phyloP scores from a whole-genome alignment of 257 asterid species.

The Nicotiana benthamiana region DNA sequence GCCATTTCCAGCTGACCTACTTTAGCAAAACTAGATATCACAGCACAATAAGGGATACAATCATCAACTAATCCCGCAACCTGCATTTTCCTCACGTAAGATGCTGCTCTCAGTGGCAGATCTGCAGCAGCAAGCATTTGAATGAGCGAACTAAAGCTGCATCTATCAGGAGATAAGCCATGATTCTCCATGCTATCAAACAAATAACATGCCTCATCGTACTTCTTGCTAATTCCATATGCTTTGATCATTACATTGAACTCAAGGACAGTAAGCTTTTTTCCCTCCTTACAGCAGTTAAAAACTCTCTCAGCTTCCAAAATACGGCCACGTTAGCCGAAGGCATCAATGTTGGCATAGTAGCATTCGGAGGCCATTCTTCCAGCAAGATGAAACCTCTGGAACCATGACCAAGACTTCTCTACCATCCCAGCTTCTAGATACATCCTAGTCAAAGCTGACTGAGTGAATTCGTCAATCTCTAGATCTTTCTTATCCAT shows the following conservation, averaged over 20 bases:
- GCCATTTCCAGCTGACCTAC: slow-evolving; percentile 53
- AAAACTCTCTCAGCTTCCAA: slow-evolving; percentile 60
- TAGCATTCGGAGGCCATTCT: slow-evolving; percentile 79
- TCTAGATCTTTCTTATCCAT: slow-evolving; percentile 63
- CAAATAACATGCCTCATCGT: slow-evolving; percentile 57
- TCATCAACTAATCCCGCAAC: slow-evolving; percentile 53
- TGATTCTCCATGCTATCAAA: slow-evolving; percentile 57
- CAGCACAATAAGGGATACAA: slow-evolving; percentile 71
- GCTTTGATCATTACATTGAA: slow-evolving; percentile 94
- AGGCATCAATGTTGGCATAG: slow-evolving; percentile 89
- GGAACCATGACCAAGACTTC: slow-evolving; percentile 68
- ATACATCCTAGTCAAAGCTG: slow-evolving; percentile 88
- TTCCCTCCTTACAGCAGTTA: slow-evolving; percentile 38
- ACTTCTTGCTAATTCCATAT: slow-evolving; percentile 68
- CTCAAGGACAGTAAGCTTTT: slow-evolving; percentile 42
- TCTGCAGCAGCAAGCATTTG: slow-evolving; percentile 79
- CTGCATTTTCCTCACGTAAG: slow-evolving; percentile 66
- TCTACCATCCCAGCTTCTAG: slow-evolving; percentile 67
- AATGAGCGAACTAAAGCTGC: slow-evolving; percentile 73
- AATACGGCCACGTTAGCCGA: slow-evolving; percentile 70
- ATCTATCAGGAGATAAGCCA: slow-evolving; percentile 59
- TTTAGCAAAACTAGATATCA: slow-evolving; percentile 68
- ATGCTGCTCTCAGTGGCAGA: slow-evolving; percentile 50
- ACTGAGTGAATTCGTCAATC: slow-evolving; percentile 83
- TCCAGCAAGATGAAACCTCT: slow-evolving; percentile 67